phyloP scores from a whole-genome alignment of 495 filamentous ascomycete genomes.

The Cryomyces minteri region DNA sequence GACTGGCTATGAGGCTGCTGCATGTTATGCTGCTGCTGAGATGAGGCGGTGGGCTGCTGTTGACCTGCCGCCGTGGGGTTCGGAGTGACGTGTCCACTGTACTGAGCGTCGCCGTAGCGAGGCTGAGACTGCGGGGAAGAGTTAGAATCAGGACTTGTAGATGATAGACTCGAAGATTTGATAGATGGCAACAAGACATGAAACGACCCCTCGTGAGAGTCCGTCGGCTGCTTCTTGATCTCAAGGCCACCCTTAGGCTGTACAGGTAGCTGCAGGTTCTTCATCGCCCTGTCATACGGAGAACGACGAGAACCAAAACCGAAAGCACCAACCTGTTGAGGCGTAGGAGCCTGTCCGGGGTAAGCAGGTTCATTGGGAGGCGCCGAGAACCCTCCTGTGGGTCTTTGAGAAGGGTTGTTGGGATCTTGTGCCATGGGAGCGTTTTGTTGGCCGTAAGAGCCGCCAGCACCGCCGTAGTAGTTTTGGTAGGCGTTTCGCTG shows the following conservation, averaged over 20 bases:
- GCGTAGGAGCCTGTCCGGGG: slow-evolving; percentile 10
- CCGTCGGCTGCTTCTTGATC: neutral
- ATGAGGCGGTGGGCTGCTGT: slow-evolving; percentile 34
- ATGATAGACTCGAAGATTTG: neutral
- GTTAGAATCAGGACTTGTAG: neutral
- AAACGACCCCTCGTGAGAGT: neutral
- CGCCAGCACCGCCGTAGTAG: slow-evolving; percentile 44
- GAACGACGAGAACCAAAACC: neutral
- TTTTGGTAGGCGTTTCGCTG: slow-evolving; percentile 54
- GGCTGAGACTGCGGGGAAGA: slow-evolving; percentile 28
- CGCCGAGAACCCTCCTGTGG: slow-evolving; percentile 57
- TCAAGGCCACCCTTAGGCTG: too few relatives aligned
- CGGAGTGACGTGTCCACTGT: slow-evolving; percentile 75
- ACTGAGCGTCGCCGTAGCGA: slow-evolving; percentile 64
- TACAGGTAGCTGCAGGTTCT: too few relatives aligned
- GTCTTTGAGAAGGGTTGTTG: slow-evolving; percentile 44
- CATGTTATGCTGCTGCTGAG: slow-evolving; percentile 40
- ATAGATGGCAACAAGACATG: neutral
- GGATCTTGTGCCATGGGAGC: slow-evolving; percentile 54
- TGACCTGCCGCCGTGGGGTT: slow-evolving; percentile 59
- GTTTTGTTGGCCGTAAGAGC: slow-evolving; percentile 46
- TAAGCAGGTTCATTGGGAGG: slow-evolving; percentile 53
- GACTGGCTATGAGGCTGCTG: slow-evolving; percentile 39
- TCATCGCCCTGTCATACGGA: too few relatives aligned
- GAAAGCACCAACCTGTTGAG: slow-evolving; percentile 19